Evolutionary conservation across 345 rosid species (phyloP), one percentile per base, ranked within the genome.

Genomic region (Eucalyptus curtisii): DNA sequence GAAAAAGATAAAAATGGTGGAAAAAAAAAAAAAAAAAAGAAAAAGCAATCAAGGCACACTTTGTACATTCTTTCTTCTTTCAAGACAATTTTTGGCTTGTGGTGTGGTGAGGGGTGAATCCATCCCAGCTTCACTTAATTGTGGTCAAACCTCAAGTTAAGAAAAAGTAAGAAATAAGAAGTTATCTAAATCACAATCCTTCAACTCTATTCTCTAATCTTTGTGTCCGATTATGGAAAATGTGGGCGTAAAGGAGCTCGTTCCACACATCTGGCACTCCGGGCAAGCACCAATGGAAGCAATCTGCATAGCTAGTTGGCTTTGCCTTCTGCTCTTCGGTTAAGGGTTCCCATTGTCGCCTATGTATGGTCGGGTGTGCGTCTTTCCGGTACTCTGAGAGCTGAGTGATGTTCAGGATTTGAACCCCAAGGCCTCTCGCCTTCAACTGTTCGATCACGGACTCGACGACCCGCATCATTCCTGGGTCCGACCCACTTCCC

Each of bases 241-340:
- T 92, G 53, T 92, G 92, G 37, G 98, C 93, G 88, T 93, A 97
- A 88, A 97, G 95, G 37, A 97, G 93, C 89, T 95, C 94, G 86
- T 97, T 97, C 99, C 99, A 97, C 16, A 95, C 96, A 91, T 97
- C 99, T 44, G 98, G 97, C 14, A 95, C 96, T 48, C 99, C 99
- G 47, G 99, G 99, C 44, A 97, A 96, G 88, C 96, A 96, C 99
- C 99, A 96, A 85, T 97, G 99, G 88, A 93, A 94, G 87, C 99
- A 97, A 90, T 97, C 99, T 22, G 99, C 94, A 71, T 94, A 95
- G 64, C 94, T 94, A 42, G 86, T 91, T 30, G 99, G 98, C 88
- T 95, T 91, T 15, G 92, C 59, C 57, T 87, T 37, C 87, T 95
- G 94, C 20, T 93, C 90, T 87, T 95, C 92, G 4, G 92, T 94